A percentile compares a stretch with the other conserved stretches of the same genome.
These are phyloP conservation scores for Fomitopsis pinicola DNA, from an alignment of 1,284 basidiomycete species.

Conservation along the genomic window DNA sequence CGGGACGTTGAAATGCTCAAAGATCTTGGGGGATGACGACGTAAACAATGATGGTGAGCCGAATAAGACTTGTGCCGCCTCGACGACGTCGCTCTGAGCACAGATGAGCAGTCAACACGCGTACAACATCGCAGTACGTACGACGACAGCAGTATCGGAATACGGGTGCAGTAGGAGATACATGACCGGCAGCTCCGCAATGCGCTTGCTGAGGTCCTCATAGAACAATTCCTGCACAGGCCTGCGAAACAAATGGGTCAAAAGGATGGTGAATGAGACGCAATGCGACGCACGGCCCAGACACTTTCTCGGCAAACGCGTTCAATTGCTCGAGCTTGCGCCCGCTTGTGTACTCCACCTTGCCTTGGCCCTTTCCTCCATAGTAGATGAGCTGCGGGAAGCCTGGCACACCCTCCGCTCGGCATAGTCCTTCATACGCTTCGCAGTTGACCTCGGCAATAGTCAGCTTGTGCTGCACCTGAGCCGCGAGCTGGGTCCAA, in stretches of 20 bases:
- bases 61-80: slow-evolving; percentile 55
- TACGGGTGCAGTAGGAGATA: slow-evolving; percentile 71
- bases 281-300: slow-evolving; percentile 21
- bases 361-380: slow-evolving; percentile 34
- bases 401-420: slow-evolving; percentile 58
- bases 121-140: slow-evolving; percentile 28
- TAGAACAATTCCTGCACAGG: slow-evolving; percentile 43
- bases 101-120: background rate
- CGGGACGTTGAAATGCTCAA: slow-evolving; percentile 49
- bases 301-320: slow-evolving; percentile 65
- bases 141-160: slow-evolving; percentile 37
- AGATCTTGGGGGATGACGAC: slow-evolving; percentile 43
- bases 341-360: slow-evolving; percentile 68
- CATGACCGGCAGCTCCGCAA: slow-evolving; percentile 57
- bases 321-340: slow-evolving; percentile 67
- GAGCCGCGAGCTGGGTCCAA: slow-evolving; percentile 70
- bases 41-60: slow-evolving; percentile 68
- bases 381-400: slow-evolving; percentile 82
- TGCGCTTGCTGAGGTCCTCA: slow-evolving; percentile 46
- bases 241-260: slow-evolving; percentile 23
- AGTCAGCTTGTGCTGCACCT: slow-evolving; percentile 65
- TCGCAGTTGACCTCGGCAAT: slow-evolving; percentile 89
- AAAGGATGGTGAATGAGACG: background rate
- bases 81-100: slow-evolving; percentile 39
- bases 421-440: slow-evolving; percentile 61